These are phyloP conservation scores for Zelonia costaricensis DNA, from an alignment of 208 protist species.

Conservation along the genomic window DNA sequence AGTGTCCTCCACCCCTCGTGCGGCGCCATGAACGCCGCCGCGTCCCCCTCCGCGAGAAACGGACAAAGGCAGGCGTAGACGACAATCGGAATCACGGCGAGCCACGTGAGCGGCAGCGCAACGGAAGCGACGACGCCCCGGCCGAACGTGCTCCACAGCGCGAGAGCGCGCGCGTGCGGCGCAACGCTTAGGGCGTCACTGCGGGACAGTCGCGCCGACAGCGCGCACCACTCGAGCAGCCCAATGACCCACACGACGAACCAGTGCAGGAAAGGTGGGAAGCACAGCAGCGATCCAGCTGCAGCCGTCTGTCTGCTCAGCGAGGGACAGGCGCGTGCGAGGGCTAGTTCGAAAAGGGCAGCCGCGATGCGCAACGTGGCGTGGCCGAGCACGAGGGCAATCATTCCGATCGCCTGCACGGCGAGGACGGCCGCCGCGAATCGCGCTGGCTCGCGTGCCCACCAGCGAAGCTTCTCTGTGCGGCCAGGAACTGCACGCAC, in stretches of 20 bases:
- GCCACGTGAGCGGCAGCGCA: constrained; percentile 10
- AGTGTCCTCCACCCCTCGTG: constrained; percentile 16
- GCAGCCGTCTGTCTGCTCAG: not conserved
- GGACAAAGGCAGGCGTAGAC: constrained; percentile 23
- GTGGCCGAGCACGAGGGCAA: constrained; percentile 13
- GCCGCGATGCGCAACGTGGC: not conserved
- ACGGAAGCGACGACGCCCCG: constrained; percentile 10
- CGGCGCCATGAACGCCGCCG: constrained; percentile 12
- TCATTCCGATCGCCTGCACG: constrained; percentile 3
- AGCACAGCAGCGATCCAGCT: not conserved
- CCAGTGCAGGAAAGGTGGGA: constrained; percentile 7
- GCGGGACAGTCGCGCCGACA: not conserved
- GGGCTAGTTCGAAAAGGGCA: not conserved
- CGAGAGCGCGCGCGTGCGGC: constrained; percentile 5
- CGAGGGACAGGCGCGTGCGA: not conserved
- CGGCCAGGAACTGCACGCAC: not conserved
- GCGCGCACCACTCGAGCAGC: constrained; percentile 4
- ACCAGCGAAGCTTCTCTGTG: not conserved
- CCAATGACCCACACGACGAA: not conserved
- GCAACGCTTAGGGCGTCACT: not conserved
- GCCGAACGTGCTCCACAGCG: constrained; percentile 15
- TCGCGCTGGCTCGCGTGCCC: not conserved
- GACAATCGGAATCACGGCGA: constrained; percentile 7
- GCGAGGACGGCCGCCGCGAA: constrained; percentile 4
- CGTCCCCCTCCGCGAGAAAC: constrained; percentile 21